Evolutionary conservation across 1,284 basidiomycete species (phyloP), one percentile per base, ranked within the genome.

Genomic region (Boletus semigastroideus): DNA sequence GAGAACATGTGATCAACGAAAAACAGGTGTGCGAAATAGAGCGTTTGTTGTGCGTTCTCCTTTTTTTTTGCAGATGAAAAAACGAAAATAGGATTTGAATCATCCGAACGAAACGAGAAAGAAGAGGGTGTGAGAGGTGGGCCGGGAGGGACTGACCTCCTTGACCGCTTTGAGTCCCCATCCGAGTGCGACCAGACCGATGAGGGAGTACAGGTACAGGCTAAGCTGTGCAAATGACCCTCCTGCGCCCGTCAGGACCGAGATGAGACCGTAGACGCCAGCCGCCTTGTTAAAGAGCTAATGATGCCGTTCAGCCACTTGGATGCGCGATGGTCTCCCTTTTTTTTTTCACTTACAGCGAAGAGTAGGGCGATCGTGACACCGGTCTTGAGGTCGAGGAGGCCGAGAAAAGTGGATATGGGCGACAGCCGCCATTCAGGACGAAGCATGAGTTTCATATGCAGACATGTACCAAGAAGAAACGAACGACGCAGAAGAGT

Each of bases 271-370:
- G 69, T 98, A 99, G 16, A 98, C 83, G 51, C 96, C 96, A 14
- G 96, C 96, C 48, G 95, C 95, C 75, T 99, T 99, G 82, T 99
- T 98, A 61, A 99, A 81, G 48, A 97, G 77, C 92, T 94, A 60
- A 20, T 1, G 25, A 25, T 2, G 46, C 19, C 20, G 31, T 42
- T 64, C 43, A 51, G 57, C 46, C 25, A 20, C 59, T 46, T 31
- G 16, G 31, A 54, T 20, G 40, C 28, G 27, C n/a, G 22, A 12
- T 22, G 28, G 25, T 25, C 7, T 39, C 46, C 45, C 22, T 8
- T 7, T 13, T 25, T 36, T 13, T 36, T 22, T 2, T 55, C 16
- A 76, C 86, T 55, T 57, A 95, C 90, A 22, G 89, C 91, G 61
- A 97, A 96, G 48, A 95, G 78, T 16, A 95, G 77, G 54, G 89